Evolutionary conservation across 768 basidiomycete species (phyloP).

Genomic region (Tremella yokohamensis): DNA sequence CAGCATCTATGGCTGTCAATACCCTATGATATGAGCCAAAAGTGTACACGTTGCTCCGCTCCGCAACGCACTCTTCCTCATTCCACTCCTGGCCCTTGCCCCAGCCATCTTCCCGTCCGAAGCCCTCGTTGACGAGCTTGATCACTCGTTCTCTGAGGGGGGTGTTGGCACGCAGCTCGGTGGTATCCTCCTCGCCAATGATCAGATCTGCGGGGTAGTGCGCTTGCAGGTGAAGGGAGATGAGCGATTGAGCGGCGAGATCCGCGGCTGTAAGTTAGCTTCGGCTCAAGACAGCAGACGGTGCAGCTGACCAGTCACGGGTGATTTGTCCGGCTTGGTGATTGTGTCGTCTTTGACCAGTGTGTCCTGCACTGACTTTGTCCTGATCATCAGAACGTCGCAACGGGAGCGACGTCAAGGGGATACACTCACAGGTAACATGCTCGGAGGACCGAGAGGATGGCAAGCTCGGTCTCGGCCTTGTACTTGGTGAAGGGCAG

Average conservation of each 20-base stretch:
- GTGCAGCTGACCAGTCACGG: constrained; percentile 69
- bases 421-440: constrained; percentile 58
- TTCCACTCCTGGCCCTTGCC: constrained; percentile 30
- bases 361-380: constrained; percentile 77
- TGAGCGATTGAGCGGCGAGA: constrained; percentile 86
- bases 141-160: constrained; percentile 67
- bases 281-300: not conserved
- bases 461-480: constrained; percentile 72
- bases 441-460: constrained; percentile 82
- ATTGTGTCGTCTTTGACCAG: constrained; percentile 81
- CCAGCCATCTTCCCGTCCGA: constrained; percentile 57
- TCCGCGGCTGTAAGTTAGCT: constrained; percentile 67
- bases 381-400: constrained; percentile 49
- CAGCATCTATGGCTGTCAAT: constrained; percentile 82
- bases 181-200: constrained; percentile 91
- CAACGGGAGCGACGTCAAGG: not conserved
- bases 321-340: constrained; percentile 85
- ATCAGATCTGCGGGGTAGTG: constrained; percentile 83
- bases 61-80: constrained; percentile 37
- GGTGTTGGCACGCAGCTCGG: constrained; percentile 62
- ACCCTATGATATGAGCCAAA: constrained; percentile 54
- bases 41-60: not conserved
- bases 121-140: constrained; percentile 73
- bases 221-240: constrained; percentile 70
- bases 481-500: constrained; percentile 55